These are phyloP conservation scores for Penicillium griseofulvum DNA, from an alignment of 2,329 filamentous ascomycete species.

Conservation along the genomic window DNA sequence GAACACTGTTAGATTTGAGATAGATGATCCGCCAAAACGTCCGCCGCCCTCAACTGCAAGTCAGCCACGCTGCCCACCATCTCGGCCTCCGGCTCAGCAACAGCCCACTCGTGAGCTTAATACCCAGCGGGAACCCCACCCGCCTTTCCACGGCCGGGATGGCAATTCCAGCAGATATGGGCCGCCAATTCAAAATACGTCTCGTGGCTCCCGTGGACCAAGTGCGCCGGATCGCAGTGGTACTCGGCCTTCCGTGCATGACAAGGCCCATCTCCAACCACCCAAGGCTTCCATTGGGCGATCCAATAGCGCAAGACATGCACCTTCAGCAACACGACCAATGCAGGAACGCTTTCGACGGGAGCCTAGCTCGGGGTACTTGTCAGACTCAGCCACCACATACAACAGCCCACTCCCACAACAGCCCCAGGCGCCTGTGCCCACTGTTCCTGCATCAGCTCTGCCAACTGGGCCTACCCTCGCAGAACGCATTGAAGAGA, in stretches of 20 bases:
- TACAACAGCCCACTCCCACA: slow-evolving; percentile 5
- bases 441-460: slow-evolving; percentile 6
- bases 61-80: slow-evolving; percentile 10
- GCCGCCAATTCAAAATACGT: slow-evolving; percentile 6
- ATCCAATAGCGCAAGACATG: slow-evolving; percentile 23
- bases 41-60: slow-evolving; percentile 6
- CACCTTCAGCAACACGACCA: slow-evolving; percentile 4
- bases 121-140: slow-evolving; percentile 1
- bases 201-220: slow-evolving; percentile 4
- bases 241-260: slow-evolving; percentile 9
- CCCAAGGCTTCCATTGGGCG: slow-evolving; percentile 10
- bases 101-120: slow-evolving; percentile 2
- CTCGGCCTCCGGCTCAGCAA: slow-evolving; percentile 3
- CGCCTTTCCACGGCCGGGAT: slow-evolving; percentile 3
- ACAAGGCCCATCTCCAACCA: not conserved
- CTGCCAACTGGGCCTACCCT: slow-evolving; percentile 19
- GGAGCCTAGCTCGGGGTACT: slow-evolving; percentile 19
- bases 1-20: slow-evolving; percentile 6
- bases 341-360: slow-evolving; percentile 8
- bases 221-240: slow-evolving; percentile 9
- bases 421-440: not conserved
- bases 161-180: not conserved
- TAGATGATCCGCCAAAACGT: not conserved
- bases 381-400: slow-evolving; percentile 23
- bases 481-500: slow-evolving; percentile 37